Evolutionary conservation across 2,329 filamentous ascomycete genomes (phyloP).

Genomic region (Daldinia sp.): DNA sequence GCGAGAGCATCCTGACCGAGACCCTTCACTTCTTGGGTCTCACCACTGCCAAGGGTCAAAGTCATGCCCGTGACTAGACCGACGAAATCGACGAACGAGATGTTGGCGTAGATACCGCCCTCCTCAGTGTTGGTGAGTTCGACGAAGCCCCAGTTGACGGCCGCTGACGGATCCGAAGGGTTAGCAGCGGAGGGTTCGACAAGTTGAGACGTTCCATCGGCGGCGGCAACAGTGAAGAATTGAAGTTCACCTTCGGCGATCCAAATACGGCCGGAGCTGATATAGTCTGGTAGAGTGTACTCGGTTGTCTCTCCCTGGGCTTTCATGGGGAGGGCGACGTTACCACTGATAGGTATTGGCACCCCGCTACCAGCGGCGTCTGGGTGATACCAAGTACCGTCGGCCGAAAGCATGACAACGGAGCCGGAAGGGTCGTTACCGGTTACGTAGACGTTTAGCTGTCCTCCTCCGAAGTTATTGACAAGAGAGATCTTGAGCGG

Average conservation of each 20-base stretch:
- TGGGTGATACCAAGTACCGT: slow-evolving; percentile 53
- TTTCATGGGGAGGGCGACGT: slow-evolving; percentile 51
- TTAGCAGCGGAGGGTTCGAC: slow-evolving; percentile 60
- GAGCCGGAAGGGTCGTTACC: slow-evolving; percentile 49
- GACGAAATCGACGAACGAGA: slow-evolving; percentile 62
- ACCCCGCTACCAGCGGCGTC: slow-evolving; percentile 43
- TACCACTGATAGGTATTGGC: slow-evolving; percentile 46
- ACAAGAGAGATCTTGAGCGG: slow-evolving; percentile 45
- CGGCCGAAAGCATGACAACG: slow-evolving; percentile 51
- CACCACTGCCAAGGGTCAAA: slow-evolving; percentile 50
- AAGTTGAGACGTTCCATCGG: slow-evolving; percentile 46
- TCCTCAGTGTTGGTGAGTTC: slow-evolving; percentile 56
- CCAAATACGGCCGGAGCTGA: slow-evolving; percentile 54
- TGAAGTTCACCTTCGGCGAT: slow-evolving; percentile 51
- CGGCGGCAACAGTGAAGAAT: slow-evolving; percentile 50
- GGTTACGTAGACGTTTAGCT: slow-evolving; percentile 53
- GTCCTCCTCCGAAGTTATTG: slow-evolving; percentile 51
- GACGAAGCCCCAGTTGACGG: slow-evolving; percentile 59
- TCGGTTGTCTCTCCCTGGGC: slow-evolving; percentile 49
- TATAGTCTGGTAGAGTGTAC: slow-evolving; percentile 51
- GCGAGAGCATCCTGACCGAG: slow-evolving; percentile 49
- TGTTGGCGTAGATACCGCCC: slow-evolving; percentile 55
- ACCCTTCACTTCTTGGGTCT: slow-evolving; percentile 52
- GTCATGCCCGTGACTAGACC: slow-evolving; percentile 60
- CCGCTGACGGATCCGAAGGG: slow-evolving; percentile 53